Conservation (phyloP, 2,329 filamentous ascomycete genomes). For the Arachnomyces sp. region DNA sequence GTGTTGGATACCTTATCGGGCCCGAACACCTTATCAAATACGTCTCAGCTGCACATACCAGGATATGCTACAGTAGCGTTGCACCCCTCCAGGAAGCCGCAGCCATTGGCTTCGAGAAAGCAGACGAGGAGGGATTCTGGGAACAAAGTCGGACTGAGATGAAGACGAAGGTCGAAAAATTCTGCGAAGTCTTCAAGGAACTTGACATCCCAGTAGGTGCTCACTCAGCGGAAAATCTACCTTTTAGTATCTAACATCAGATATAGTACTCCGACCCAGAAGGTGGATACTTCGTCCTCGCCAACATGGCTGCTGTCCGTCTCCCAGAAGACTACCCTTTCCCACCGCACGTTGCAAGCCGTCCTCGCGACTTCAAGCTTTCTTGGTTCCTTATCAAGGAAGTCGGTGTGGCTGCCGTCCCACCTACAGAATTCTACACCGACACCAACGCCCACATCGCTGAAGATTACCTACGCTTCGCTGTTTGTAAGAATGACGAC, state of each 20-base stretch:
- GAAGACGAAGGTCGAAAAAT: conserved; percentile 77
- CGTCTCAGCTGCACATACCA: conserved; percentile 83
- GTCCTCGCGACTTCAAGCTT: conserved; percentile 88
- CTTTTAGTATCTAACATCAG: not conserved
- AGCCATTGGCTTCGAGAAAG: conserved; percentile 88
- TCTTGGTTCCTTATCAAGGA: conserved; percentile 97
- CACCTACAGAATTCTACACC: conserved; percentile 95
- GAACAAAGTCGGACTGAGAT: conserved; percentile 73
- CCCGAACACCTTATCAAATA: conserved; percentile 82
- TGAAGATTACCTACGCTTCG: conserved; percentile 89
- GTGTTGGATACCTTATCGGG: conserved; percentile 90
- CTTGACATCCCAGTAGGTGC: conserved; percentile 54
- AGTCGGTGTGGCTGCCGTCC: conserved; percentile 89
- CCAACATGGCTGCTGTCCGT: conserved; percentile 82
- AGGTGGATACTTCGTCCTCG: conserved; percentile 94
- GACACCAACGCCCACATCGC: conserved; percentile 72
- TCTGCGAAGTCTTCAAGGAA: conserved; percentile 74
- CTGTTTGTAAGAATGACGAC: conserved; percentile 89
- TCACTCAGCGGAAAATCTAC: not conserved
- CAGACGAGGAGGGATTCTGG: conserved; percentile 81
- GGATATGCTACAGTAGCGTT: conserved; percentile 92
- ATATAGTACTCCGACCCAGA: conserved; percentile 74
- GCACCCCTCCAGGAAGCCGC: conserved; percentile 90
- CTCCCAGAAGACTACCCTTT: conserved; percentile 79
- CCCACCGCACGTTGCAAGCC: conserved; percentile 74